These are phyloP conservation scores for Neoscytalidium dimidiatum DNA, from an alignment of 2,329 filamentous ascomycete species.

Conservation along the genomic window DNA sequence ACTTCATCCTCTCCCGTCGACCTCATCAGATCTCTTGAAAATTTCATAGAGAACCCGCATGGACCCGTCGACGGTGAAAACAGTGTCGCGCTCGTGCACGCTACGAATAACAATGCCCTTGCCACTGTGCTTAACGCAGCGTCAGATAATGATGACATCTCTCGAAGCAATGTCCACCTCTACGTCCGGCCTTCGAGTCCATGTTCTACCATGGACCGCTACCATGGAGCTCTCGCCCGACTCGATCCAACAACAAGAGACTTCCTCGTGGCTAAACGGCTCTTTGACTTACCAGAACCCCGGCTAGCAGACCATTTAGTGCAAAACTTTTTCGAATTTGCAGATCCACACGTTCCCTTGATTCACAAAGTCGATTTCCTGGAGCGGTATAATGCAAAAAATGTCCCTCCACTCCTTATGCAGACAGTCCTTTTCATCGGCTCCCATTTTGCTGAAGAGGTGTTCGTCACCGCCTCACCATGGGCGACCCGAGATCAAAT, in stretches of 20 bases:
- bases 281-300: neutral
- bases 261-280: neutral
- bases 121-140: neutral
- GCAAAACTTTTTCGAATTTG: neutral
- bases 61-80: neutral
- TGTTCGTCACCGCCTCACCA: neutral
- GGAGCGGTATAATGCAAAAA: neutral
- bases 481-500: neutral
- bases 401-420: neutral
- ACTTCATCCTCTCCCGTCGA: neutral
- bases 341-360: neutral
- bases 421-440: constrained; percentile 2
- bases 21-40: constrained; percentile 3
- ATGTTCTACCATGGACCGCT: neutral
- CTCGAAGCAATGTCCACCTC: neutral
- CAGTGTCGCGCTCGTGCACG: constrained; percentile 4
- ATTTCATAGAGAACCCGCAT: constrained; percentile 9
- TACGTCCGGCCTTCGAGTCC: neutral
- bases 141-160: neutral
- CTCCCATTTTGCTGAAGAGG: neutral
- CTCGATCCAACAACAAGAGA: neutral
- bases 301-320: neutral
- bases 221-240: neutral
- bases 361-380: constrained; percentile 4
- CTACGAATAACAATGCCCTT: constrained; percentile 11